Base-by-base conservation (phyloP, 1,284 basidiomycete genomes). In the Rhodotorula mucilaginosa region DNA sequence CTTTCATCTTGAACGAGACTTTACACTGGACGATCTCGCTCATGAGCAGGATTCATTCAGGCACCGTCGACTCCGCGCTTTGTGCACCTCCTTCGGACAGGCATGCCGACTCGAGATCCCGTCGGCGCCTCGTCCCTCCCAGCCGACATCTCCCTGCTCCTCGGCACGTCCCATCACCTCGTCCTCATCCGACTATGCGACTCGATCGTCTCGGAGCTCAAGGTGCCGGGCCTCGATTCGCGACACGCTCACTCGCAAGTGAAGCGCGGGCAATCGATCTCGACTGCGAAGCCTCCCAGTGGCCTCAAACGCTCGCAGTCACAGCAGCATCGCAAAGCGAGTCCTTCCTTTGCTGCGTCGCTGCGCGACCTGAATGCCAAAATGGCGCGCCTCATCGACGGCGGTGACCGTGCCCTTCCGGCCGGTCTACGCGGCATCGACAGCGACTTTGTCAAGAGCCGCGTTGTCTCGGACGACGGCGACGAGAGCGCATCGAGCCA, bases 141-240 rank as follows among this genome's bases (percentile, higher is more conserved):
- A 4, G 29, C 29, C n/a, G 34, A 47, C 34, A 34, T 60, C 54
- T 54, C 44, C 23, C 47, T 57, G 59, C 58, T 54, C 51, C 60
- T 47, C 58, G 59, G 48, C 31, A 39, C 31, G 49, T 52, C 56
- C 13, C 56, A 23, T 13, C 58, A n/a, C 60, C 23, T 60, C 46
- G 73, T 70, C 26, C 61, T 72, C 52, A 64, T 74, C 49, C 61
- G 64, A 8, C 73, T 74, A 26, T 12, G 21, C 47, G 65, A 70
- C 46, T 62, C 56, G 2, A 26, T 31, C 58, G 73, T 74, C 58
- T 8, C 29, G 19, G 71, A 74, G n/a, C 44, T 74, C 58, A 52
- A 29, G 10, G 8, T 68, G 21, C 16, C 54, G 23, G 34, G n/a
- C 44, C 21, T 2, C 29, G 26, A 56, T 4, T n/a, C 54, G 1